Conservation (phyloP, 1,139 yeast genomes). For the Scheffersomyces cryptocercus region DNA sequence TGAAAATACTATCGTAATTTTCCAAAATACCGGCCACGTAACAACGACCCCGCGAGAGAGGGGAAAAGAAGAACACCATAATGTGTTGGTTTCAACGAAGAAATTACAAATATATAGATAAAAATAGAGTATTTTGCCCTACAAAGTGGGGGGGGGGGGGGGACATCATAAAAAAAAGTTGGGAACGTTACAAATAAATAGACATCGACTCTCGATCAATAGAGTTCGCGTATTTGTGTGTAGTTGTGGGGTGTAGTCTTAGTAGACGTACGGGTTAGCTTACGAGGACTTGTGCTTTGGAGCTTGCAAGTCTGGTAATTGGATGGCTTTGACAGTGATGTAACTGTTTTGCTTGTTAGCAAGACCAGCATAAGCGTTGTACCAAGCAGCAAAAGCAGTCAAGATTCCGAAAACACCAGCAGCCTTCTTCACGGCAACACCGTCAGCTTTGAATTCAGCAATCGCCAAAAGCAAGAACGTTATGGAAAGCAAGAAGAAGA, state of each 20-base stretch:
- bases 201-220: too few relatives aligned
- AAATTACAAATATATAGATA: too few relatives aligned
- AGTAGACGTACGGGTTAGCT: not conserved
- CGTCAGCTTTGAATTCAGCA: constrained; percentile 44
- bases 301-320: constrained; percentile 41
- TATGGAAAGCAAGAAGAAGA: constrained; percentile 64
- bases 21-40: too few relatives aligned
- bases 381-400: constrained; percentile 82
- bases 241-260: not conserved
- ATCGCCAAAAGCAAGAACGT: constrained; percentile 70
- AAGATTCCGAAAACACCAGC: constrained; percentile 83
- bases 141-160: too few relatives aligned
- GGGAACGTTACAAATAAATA: not conserved
- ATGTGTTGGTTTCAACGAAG: too few relatives aligned
- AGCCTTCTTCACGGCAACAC: constrained; percentile 50
- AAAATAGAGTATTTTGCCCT: too few relatives aligned
- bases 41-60: too few relatives aligned
- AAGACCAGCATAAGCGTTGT: constrained; percentile 89
- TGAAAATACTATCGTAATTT: too few relatives aligned
- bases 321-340: constrained; percentile 54
- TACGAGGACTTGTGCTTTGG: constrained; percentile 1
- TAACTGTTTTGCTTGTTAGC: constrained; percentile 73
- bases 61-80: too few relatives aligned
- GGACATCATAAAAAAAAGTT: constrained; percentile 1
- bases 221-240: too few relatives aligned